Evolutionary conservation across 2,329 filamentous ascomycete genomes (phyloP).

Genomic region (Cadophora luteo-olivacea): DNA sequence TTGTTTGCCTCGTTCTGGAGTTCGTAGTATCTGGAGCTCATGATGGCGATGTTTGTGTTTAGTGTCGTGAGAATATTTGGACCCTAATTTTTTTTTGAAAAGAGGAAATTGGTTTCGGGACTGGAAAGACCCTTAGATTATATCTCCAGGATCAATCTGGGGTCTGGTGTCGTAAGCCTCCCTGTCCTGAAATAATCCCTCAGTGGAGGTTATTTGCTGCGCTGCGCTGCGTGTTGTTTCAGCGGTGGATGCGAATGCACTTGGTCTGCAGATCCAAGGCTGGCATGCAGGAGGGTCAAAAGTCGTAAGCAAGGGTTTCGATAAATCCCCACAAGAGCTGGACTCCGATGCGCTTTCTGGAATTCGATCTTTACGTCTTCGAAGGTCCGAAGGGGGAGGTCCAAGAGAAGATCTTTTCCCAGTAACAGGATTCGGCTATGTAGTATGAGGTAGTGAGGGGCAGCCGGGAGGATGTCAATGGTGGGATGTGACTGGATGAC

Average conservation of each 20-base stretch:
- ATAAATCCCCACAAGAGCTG: background rate
- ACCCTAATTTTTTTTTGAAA: background rate
- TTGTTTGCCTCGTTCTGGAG: constrained; percentile 23
- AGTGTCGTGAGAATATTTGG: background rate
- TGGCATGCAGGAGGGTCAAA: constrained; percentile 5
- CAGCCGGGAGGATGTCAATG: constrained; percentile 1
- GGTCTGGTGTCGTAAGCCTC: constrained; percentile 4
- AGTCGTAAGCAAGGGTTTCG: background rate
- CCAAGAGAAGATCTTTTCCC: constrained; percentile 19
- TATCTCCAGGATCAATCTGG: constrained; percentile 4
- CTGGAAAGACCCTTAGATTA: constrained; percentile 5
- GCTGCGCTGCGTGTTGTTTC: constrained; percentile 6
- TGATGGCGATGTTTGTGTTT: constrained; percentile 7
- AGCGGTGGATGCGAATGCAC: constrained; percentile 11
- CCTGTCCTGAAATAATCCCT: constrained; percentile 11
- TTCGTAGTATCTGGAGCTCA: constrained; percentile 29
- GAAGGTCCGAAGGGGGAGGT: background rate
- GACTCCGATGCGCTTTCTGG: constrained; percentile 18
- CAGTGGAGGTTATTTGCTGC: background rate
- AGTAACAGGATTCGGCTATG: constrained; percentile 11
- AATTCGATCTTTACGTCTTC: constrained; percentile 9
- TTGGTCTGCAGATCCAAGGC: constrained; percentile 21
- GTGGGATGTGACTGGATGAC: constrained; percentile 8
- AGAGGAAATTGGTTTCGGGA: background rate
- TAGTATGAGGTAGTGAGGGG: constrained; percentile 24